These are phyloP conservation scores for Nicotiana undulata DNA, from an alignment of 257 asterid genomes.

Conservation along the genomic window DNA sequence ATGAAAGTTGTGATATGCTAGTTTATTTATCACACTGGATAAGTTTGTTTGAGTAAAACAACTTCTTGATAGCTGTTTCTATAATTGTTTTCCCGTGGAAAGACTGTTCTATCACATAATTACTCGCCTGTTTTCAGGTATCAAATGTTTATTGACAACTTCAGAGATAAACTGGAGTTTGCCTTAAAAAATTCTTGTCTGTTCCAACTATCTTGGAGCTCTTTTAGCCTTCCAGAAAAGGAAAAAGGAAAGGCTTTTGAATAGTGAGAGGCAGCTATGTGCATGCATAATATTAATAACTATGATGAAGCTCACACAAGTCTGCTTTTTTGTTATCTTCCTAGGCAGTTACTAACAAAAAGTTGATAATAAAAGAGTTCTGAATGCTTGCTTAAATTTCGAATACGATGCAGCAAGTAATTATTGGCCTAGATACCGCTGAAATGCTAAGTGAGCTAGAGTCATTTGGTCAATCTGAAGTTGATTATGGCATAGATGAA, in stretches of 20 bases:
- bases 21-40: neutral
- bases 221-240: neutral
- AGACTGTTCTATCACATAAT: neutral
- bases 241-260: neutral
- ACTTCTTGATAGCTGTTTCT: neutral
- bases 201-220: neutral
- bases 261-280: neutral
- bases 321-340: neutral
- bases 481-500: constrained; percentile 58
- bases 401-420: constrained; percentile 79
- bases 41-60: neutral
- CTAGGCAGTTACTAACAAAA: neutral
- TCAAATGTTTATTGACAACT: neutral
- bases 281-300: neutral
- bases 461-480: constrained; percentile 61
- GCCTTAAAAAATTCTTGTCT: neutral
- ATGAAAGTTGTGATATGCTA: neutral
- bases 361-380: neutral
- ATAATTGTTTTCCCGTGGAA: neutral
- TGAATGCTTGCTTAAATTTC: constrained; percentile 24
- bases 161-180: neutral
- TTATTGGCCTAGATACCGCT: constrained; percentile 79
- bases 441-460: constrained; percentile 80
- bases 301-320: neutral
- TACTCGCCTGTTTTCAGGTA: neutral